A percentile compares a stretch with the other conserved stretches of the same genome.
phyloP scores from a whole-genome alignment of 2,329 filamentous ascomycete genomes.

The Fusarium caatingaense region DNA sequence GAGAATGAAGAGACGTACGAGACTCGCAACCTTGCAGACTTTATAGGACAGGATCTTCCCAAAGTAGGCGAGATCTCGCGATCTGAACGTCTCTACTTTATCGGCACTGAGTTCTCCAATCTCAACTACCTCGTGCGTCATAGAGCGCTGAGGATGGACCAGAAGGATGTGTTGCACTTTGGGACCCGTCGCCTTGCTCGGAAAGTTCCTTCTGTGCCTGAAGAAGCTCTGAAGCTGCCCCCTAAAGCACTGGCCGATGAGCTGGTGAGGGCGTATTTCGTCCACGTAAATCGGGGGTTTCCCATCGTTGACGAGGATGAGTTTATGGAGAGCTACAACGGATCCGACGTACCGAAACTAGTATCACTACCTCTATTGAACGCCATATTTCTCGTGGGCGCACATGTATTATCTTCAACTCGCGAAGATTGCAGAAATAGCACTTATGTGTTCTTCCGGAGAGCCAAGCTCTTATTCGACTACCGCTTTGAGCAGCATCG shows the following conservation, averaged over 20 bases:
- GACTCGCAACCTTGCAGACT: constrained; percentile 58
- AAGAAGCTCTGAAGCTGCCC: constrained; percentile 62
- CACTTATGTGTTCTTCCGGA: constrained; percentile 62
- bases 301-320: constrained; percentile 63
- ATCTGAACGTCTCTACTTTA: constrained; percentile 62
- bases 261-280: constrained; percentile 63
- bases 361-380: constrained; percentile 62
- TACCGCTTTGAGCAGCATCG: constrained; percentile 64
- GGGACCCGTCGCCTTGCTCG: constrained; percentile 50
- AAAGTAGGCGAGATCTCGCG: constrained; percentile 59
- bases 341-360: constrained; percentile 56
- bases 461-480: constrained; percentile 65
- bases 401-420: constrained; percentile 58
- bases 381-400: constrained; percentile 62
- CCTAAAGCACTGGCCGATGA: constrained; percentile 61
- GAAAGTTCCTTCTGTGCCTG: constrained; percentile 54
- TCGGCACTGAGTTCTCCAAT: constrained; percentile 67
- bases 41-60: constrained; percentile 61
- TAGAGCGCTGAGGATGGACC: constrained; percentile 49
- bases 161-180: constrained; percentile 50
- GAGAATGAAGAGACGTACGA: constrained; percentile 54
- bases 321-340: constrained; percentile 63
- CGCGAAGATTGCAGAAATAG: constrained; percentile 54
- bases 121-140: constrained; percentile 66
- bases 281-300: constrained; percentile 62